These are phyloP conservation scores for Lactifluus hygrophoroides DNA, from an alignment of 768 basidiomycete genomes.

Conservation along the genomic window DNA sequence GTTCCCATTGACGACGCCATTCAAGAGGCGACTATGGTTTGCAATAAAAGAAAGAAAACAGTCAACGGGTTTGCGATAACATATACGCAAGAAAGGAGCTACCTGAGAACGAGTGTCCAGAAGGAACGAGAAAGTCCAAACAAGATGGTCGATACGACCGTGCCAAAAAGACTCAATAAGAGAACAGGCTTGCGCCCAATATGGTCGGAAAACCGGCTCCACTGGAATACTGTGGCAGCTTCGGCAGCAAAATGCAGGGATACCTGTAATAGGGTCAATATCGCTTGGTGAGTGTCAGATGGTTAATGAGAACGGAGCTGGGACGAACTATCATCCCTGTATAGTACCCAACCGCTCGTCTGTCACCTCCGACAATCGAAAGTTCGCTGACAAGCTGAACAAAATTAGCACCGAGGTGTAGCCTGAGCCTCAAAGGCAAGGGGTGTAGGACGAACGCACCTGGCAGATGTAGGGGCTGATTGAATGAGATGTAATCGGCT, in stretches of 20 bases:
- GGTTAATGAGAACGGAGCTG: neutral
- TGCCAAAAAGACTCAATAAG: constrained; percentile 30
- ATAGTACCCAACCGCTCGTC: constrained; percentile 40
- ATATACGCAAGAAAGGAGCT: no score
- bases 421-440: no score
- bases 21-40: constrained; percentile 1
- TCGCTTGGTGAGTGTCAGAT: neutral
- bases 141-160: constrained; percentile 27
- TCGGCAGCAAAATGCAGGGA: constrained; percentile 42
- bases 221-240: constrained; percentile 38
- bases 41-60: no score
- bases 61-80: no score
- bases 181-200: constrained; percentile 45
- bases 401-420: neutral
- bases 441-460: constrained; percentile 23
- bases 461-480: constrained; percentile 47
- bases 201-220: constrained; percentile 40
- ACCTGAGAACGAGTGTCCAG: constrained; percentile 20
- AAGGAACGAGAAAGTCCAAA: constrained; percentile 34
- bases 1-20: neutral
- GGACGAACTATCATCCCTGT: constrained; percentile 40
- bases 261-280: constrained; percentile 21
- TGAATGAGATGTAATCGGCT: constrained; percentile 39
- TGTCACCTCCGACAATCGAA: constrained; percentile 36
- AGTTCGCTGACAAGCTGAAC: constrained; percentile 37